phyloP scores from a whole-genome alignment of 805 yeast species.

The Lipomyces anomalus region DNA sequence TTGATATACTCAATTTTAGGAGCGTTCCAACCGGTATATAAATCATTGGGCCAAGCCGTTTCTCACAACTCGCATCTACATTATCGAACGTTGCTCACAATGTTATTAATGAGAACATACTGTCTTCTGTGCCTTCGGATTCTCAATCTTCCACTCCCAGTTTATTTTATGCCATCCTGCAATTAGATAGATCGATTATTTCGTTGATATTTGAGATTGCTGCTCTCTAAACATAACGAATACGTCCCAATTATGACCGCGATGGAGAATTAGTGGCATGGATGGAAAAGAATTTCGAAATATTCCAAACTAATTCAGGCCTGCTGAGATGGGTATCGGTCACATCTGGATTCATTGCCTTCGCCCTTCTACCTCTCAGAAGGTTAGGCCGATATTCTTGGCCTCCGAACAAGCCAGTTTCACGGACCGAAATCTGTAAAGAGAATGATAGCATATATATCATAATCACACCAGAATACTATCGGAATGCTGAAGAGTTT shows the following conservation, averaged over 20 bases:
- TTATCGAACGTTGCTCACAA: slow-evolving; percentile 45
- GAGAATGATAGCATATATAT: too few species aligned
- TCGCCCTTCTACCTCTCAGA: too few species aligned
- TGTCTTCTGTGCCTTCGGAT: slow-evolving; percentile 39
- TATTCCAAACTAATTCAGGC: too few species aligned
- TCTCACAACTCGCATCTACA: slow-evolving; percentile 39
- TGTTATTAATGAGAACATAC: slow-evolving; percentile 41
- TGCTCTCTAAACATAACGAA: too few species aligned
- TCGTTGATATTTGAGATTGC: slow-evolving; percentile 42
- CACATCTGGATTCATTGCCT: too few species aligned
- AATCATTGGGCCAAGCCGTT: slow-evolving; percentile 45
- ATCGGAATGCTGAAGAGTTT: too few species aligned
- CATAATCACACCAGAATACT: too few species aligned
- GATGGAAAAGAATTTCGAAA: slow-evolving; percentile 10
- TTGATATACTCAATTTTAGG: slow-evolving; percentile 39
- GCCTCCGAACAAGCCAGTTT: too few species aligned
- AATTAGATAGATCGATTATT: slow-evolving; percentile 39
- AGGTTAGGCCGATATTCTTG: too few species aligned
- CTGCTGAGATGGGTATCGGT: too few species aligned
- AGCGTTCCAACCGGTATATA: slow-evolving; percentile 38
- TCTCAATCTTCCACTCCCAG: slow-evolving; percentile 46
- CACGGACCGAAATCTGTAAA: too few species aligned
- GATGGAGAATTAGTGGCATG: slow-evolving; percentile 35
- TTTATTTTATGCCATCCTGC: slow-evolving; percentile 41
- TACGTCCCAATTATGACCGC: too few species aligned